Percentiles rank a stretch among this genome's conserved stretches.
These are phyloP conservation scores for Eremothecium sinecaudum DNA, from an alignment of 1,139 yeast genomes.

Conservation along the genomic window DNA sequence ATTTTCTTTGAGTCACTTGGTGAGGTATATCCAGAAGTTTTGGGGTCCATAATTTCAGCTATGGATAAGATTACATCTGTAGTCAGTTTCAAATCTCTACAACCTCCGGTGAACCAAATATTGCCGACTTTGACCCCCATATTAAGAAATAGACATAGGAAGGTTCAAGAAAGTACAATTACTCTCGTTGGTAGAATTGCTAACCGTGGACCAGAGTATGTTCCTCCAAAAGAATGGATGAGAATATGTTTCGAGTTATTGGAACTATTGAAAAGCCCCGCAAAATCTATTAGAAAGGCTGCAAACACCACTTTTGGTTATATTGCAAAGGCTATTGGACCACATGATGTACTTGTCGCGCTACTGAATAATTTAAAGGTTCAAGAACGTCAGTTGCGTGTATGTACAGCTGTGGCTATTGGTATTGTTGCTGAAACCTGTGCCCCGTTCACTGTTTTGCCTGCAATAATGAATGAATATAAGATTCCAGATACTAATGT, in stretches of 20 bases:
- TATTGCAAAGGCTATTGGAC: slow-evolving; percentile 90
- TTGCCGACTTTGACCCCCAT: slow-evolving; percentile 89
- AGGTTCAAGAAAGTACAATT: slow-evolving; percentile 82
- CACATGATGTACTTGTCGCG: slow-evolving; percentile 86
- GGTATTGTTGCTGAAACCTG: slow-evolving; percentile 95
- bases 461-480: slow-evolving; percentile 94
- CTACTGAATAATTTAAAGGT: slow-evolving; percentile 75
- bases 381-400: slow-evolving; percentile 93
- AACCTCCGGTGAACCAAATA: slow-evolving; percentile 78
- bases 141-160: slow-evolving; percentile 78
- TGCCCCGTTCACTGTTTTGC: slow-evolving; percentile 89
- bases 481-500: slow-evolving; percentile 87
- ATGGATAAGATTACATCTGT: slow-evolving; percentile 46
- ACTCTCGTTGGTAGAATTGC: slow-evolving; percentile 79
- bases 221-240: slow-evolving; percentile 96
- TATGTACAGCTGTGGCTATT: slow-evolving; percentile 95
- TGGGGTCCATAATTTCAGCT: slow-evolving; percentile 77
- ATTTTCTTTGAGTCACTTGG: slow-evolving; percentile 87
- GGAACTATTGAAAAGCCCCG: slow-evolving; percentile 82
- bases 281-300: slow-evolving; percentile 67
- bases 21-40: slow-evolving; percentile 88
- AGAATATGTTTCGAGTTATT: slow-evolving; percentile 84
- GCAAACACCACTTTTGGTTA: slow-evolving; percentile 89
- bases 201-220: slow-evolving; percentile 69
- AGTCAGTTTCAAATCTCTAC: slow-evolving; percentile 35